Conservation (phyloP, 208 protist species). For the Wallacemonas sp. region DNA sequence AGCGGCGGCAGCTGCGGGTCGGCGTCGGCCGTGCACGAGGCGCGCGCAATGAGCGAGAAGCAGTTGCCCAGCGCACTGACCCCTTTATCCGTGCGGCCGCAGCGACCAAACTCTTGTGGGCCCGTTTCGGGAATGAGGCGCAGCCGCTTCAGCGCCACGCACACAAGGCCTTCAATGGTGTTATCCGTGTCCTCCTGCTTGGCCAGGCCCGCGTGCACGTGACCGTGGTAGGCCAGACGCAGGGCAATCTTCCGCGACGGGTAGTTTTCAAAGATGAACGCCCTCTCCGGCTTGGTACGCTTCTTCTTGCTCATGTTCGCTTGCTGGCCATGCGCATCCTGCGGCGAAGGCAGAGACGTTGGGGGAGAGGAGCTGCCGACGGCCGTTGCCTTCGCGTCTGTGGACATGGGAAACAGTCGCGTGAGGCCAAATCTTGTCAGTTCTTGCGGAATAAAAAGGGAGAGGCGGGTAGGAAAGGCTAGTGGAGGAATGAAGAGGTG, state of each 20-base stretch:
- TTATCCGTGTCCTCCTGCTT: slow-evolving; percentile 85
- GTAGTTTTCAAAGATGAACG: slow-evolving; percentile 69
- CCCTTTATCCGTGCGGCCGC: slow-evolving; percentile 89
- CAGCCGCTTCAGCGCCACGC: slow-evolving; percentile 47
- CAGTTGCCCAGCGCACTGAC: slow-evolving; percentile 88
- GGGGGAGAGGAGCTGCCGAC: neutral
- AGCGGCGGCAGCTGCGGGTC: slow-evolving; percentile 57
- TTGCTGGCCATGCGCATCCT: neutral
- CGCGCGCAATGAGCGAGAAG: slow-evolving; percentile 66
- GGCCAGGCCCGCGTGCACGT: slow-evolving; percentile 80
- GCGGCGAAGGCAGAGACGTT: neutral
- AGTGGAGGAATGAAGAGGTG: too few species aligned
- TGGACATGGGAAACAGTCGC: too few species aligned
- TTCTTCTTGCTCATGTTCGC: slow-evolving; percentile 22
- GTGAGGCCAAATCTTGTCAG: neutral
- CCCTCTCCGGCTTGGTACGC: slow-evolving; percentile 43
- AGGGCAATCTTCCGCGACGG: slow-evolving; percentile 79
- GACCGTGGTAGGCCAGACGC: slow-evolving; percentile 88
- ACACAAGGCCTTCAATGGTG: slow-evolving; percentile 76
- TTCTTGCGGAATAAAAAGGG: too few species aligned
- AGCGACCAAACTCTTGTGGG: slow-evolving; percentile 70
- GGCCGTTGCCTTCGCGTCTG: neutral
- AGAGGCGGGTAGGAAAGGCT: too few species aligned
- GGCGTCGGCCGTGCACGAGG: slow-evolving; percentile 48
- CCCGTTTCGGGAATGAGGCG: slow-evolving; percentile 64